phyloP scores from a whole-genome alignment of 495 filamentous ascomycete genomes.

The Jackrogersella multiformis region DNA sequence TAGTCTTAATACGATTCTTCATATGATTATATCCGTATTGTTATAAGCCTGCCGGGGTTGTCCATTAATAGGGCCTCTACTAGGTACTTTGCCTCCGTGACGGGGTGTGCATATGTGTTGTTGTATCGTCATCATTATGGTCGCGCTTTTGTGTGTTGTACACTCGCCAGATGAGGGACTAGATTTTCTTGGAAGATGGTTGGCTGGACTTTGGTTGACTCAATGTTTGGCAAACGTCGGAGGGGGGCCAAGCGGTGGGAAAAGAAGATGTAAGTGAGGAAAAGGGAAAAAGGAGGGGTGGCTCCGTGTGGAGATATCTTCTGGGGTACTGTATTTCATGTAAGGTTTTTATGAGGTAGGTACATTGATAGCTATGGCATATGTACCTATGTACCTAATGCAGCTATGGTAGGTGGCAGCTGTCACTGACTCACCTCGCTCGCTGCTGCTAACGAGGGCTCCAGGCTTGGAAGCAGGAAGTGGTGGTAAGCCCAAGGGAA shows the following conservation, averaged over 20 bases:
- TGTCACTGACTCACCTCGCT: too few relatives aligned
- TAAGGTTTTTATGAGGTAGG: too few relatives aligned
- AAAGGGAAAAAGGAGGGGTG: conserved; percentile 4
- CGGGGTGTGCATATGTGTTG: conserved; percentile 27
- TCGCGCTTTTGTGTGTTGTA: conserved; percentile 39
- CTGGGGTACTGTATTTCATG: conserved; percentile 16
- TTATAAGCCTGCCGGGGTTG: conserved; percentile 4
- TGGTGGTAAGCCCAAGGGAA: not conserved
- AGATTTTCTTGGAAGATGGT: conserved; percentile 22
- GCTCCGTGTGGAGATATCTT: conserved; percentile 9
- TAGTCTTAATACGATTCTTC: conserved; percentile 8
- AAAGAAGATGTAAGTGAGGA: not conserved
- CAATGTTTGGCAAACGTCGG: conserved; percentile 28
- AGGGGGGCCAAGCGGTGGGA: conserved; percentile 23
- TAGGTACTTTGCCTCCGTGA: conserved; percentile 30
- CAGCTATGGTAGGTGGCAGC: too few relatives aligned
- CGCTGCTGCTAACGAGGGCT: too few relatives aligned
- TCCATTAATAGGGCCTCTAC: conserved; percentile 19
- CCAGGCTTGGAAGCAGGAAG: too few relatives aligned
- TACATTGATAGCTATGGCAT: too few relatives aligned
- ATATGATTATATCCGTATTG: conserved; percentile 19
- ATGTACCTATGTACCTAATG: too few relatives aligned
- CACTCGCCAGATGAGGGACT: conserved; percentile 38
- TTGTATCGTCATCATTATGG: conserved; percentile 34
- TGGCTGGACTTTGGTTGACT: conserved; percentile 15